These are phyloP conservation scores for Coemansia erecta DNA, from an alignment of 192 early-diverging fungal genomes.

Conservation along the genomic window DNA sequence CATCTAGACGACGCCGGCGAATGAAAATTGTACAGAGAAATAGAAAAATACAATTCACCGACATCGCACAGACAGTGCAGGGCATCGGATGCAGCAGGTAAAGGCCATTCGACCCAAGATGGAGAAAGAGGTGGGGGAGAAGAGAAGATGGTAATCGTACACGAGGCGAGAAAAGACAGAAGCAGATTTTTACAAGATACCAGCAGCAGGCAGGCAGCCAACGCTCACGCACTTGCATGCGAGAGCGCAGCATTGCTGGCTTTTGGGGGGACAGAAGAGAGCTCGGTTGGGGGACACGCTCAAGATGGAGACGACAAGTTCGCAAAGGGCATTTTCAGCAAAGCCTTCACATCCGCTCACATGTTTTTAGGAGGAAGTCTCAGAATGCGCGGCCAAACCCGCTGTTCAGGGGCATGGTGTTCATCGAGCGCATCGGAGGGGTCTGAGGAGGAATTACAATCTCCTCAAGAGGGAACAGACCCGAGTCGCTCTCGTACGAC, in stretches of 20 bases:
- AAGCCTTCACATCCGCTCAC: too few relatives aligned
- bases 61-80: not conserved
- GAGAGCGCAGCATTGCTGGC: not conserved
- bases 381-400: conserved; percentile 26
- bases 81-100: not conserved
- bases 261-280: too few relatives aligned
- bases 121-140: not conserved
- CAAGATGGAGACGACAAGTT: too few relatives aligned
- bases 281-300: too few relatives aligned
- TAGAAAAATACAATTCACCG: conserved; percentile 5
- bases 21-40: conserved; percentile 3
- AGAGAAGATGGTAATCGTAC: not conserved
- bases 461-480: conserved; percentile 41
- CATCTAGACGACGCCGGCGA: too few relatives aligned
- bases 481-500: conserved; percentile 17
- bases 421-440: conserved; percentile 41
- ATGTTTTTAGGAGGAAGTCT: too few relatives aligned
- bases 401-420: conserved; percentile 42
- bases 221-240: not conserved
- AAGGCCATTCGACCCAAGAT: not conserved
- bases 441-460: conserved; percentile 34
- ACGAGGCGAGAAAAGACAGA: not conserved
- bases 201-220: not conserved
- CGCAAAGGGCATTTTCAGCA: too few relatives aligned
- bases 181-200: conserved; percentile 4